Base-by-base conservation (phyloP, 2,329 filamentous ascomycete genomes). In the Claviceps fusiformis region DNA sequence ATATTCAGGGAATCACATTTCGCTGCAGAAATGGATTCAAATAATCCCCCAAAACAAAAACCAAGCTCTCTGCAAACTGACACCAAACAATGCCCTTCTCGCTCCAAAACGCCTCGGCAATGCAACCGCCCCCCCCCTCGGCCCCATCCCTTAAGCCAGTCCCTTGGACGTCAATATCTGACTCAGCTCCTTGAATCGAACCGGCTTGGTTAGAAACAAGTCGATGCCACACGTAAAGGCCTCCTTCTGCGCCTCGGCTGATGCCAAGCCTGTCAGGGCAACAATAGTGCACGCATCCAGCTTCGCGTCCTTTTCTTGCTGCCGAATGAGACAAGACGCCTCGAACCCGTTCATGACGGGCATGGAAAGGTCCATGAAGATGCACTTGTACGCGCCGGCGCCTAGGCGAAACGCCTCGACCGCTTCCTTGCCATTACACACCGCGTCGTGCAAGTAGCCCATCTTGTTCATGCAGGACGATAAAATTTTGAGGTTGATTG, bases 141-240 rank as follows among this genome's bases (percentile, higher is more conserved):
- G 31, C 15, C 15, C 7, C 37, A 17, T 5, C 15, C 15, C 33
- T 48, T 31, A 55, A 9, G 8, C 24, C 35, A 55, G 27, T 19
- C 50, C 50, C 11, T 27, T 53, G 13, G 45, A 49, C 24, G 27
- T 19, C 29, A 56, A 11, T 3, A 54, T 5, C 24, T 54, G 46
- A 5, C 54, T 59, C 3, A 74, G 56, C 33, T 71, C 66, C 19
- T 68, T 68, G 10, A 74, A 54, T 17, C 67, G 62, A 1, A 78
- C 74, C 0, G 76, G 76, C 59, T 78, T 78, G 48, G 76, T 77
- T 39, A 79, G 58, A 57, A 78, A 79, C 9, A 78, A 55, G 60
- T 80, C 75, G 27, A 79, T 70, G 0, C 77, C 77, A 49, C 70
- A 74, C 2, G 69, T 72, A 52, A 76, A 72, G 0, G 77, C 76